These are phyloP conservation scores for Hortiboletus campestris DNA, from an alignment of 768 basidiomycete species.

Conservation along the genomic window DNA sequence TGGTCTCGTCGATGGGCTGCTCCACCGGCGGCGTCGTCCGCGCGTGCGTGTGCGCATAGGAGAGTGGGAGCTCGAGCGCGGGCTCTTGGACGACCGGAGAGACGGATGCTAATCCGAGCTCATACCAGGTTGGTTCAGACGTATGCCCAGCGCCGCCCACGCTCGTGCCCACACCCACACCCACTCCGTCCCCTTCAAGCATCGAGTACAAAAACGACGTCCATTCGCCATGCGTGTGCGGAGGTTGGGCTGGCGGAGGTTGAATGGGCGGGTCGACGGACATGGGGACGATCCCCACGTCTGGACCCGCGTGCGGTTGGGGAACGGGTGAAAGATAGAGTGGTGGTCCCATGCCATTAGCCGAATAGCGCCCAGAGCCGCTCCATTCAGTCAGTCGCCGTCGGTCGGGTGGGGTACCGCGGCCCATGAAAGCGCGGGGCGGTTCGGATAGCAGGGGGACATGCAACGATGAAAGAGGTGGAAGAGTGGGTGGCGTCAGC, in stretches of 20 bases:
- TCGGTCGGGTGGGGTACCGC: slow-evolving; percentile 33
- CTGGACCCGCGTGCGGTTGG: slow-evolving; percentile 12
- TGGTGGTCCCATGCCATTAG: slow-evolving; percentile 23
- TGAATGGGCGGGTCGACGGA: slow-evolving; percentile 16
- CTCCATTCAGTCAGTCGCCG: slow-evolving; percentile 32
- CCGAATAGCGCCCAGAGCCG: slow-evolving; percentile 14
- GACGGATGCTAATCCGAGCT: slow-evolving; percentile 25
- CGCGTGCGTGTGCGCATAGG: neutral
- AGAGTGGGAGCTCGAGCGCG: slow-evolving; percentile 14
- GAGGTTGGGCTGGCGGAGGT: neutral
- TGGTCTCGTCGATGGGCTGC: slow-evolving; percentile 22
- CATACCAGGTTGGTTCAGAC: slow-evolving; percentile 28
- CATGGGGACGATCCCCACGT: slow-evolving; percentile 23
- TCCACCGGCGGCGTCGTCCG: slow-evolving; percentile 3
- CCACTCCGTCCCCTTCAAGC: slow-evolving; percentile 34
- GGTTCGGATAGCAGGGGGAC: slow-evolving; percentile 33
- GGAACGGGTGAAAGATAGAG: slow-evolving; percentile 27
- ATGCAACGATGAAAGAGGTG: slow-evolving; percentile 29
- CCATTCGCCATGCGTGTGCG: slow-evolving; percentile 27
- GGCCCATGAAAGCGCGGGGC: slow-evolving; percentile 35
- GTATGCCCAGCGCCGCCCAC: slow-evolving; percentile 1
- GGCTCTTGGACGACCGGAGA: slow-evolving; percentile 6
- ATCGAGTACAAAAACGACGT: slow-evolving; percentile 34
- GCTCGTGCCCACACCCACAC: slow-evolving; percentile 10
- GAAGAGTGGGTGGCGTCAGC: slow-evolving; percentile 15